These are phyloP conservation scores for Apiotrichum mycotoxinovorans DNA, from an alignment of 1,284 basidiomycete species.

Conservation along the genomic window DNA sequence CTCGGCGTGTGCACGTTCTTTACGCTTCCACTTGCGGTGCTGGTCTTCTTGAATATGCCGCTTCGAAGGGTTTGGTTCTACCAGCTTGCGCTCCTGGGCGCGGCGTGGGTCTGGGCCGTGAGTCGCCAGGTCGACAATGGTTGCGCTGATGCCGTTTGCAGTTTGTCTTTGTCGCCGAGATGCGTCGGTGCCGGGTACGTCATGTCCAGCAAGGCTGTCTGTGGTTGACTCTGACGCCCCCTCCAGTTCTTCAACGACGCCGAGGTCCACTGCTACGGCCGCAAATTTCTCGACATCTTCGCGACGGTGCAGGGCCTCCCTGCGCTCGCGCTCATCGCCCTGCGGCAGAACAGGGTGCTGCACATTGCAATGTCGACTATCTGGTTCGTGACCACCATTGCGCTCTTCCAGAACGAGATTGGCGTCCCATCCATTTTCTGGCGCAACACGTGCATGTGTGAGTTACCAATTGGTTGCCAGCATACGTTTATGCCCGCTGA, in stretches of 20 bases:
- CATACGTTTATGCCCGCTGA: neutral
- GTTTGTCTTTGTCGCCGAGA: constrained; percentile 37
- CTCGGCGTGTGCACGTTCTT: constrained; percentile 38
- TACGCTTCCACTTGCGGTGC: constrained; percentile 37
- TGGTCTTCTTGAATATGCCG: constrained; percentile 36
- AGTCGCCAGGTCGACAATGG: neutral
- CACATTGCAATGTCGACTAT: constrained; percentile 59
- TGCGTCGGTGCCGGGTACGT: constrained; percentile 16
- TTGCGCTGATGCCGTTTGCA: neutral
- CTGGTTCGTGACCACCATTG: constrained; percentile 53
- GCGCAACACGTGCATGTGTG: neutral
- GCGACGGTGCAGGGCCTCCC: constrained; percentile 56
- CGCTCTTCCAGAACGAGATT: neutral
- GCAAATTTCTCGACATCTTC: constrained; percentile 9
- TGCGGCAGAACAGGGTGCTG: constrained; percentile 66
- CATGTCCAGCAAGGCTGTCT: neutral
- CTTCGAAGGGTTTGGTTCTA: constrained; percentile 23
- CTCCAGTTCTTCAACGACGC: constrained; percentile 1
- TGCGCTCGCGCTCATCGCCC: constrained; percentile 70
- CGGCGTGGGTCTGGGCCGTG: constrained; percentile 40
- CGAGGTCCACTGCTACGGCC: neutral
- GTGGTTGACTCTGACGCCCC: too few relatives aligned
- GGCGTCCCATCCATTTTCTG: neutral
- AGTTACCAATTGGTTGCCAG: too few relatives aligned
- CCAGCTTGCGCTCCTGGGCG: constrained; percentile 38